Percentiles rank a stretch among this genome's conserved stretches.
Evolutionary conservation across 2,329 filamentous ascomycete species (phyloP).

Genomic region (Metarhizium robertsii): DNA sequence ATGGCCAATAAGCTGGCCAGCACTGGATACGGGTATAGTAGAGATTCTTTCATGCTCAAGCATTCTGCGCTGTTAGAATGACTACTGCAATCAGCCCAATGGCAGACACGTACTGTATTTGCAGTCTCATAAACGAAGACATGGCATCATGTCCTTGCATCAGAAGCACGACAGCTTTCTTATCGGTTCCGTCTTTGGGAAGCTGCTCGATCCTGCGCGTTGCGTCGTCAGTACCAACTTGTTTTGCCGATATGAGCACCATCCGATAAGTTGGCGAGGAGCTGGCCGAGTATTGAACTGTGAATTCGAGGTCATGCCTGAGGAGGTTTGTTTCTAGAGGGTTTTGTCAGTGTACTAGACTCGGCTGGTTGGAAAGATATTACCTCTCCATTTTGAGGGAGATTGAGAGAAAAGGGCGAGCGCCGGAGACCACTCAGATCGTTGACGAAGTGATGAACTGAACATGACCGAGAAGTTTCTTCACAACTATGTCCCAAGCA

Average conservation of each 20-base stretch:
- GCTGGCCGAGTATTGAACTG: slow-evolving; percentile 12
- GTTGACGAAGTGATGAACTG: slow-evolving; percentile 28
- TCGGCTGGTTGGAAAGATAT: neutral
- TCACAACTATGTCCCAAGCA: neutral
- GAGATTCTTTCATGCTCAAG: slow-evolving; percentile 24
- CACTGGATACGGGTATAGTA: slow-evolving; percentile 31
- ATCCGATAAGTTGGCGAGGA: slow-evolving; percentile 20
- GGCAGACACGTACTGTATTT: slow-evolving; percentile 29
- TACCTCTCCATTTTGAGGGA: slow-evolving; percentile 17
- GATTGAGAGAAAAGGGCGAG: slow-evolving; percentile 16
- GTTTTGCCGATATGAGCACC: slow-evolving; percentile 29
- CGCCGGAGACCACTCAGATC: slow-evolving; percentile 24
- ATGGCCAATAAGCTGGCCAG: slow-evolving; percentile 23
- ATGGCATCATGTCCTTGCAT: slow-evolving; percentile 23
- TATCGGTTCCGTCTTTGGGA: slow-evolving; percentile 25
- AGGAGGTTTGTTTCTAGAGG: slow-evolving; percentile 29
- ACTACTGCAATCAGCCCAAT: neutral
- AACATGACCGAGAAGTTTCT: slow-evolving; percentile 20
- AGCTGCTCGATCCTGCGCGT: slow-evolving; percentile 30
- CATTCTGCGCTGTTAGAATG: slow-evolving; percentile 18
- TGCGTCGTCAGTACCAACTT: slow-evolving; percentile 21
- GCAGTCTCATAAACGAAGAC: slow-evolving; percentile 30
- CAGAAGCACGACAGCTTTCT: slow-evolving; percentile 36
- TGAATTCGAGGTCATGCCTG: slow-evolving; percentile 37
- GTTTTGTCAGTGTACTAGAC: slow-evolving; percentile 3